Base-by-base conservation (phyloP, 2,329 filamentous ascomycete genomes). In the Aspergillus tanneri region DNA sequence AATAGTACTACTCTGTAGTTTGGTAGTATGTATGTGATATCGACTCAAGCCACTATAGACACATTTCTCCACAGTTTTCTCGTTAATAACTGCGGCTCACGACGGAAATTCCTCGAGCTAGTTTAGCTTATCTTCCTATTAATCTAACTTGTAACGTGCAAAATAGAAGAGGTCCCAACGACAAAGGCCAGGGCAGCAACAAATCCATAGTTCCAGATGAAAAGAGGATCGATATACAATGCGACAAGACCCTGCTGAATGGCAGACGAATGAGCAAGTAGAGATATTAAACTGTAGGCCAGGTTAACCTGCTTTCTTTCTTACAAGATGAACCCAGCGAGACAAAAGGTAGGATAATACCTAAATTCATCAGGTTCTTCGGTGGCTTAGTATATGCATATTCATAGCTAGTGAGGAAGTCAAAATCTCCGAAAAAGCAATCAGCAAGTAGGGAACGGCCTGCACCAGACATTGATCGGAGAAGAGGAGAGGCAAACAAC, bases 311-410 rank as follows among this genome's bases (percentile, higher is more conserved):
- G 16, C 32, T 32, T 43, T 34, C 16, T 25, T n/a, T 7, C 81
- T 21, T 12, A 25, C 14, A 80, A 55, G 88, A 75, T 50, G 83
- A 83, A 21, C 74, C 81, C 76, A 30, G 81, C 85, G 71, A 85
- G 83, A 43, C 87, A 74, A 68, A 81, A 82, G 62, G 87, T 72
- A 27, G 78, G 78, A 65, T n/a, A n/a, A n/a, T 70, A 76, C 36
- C 85, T 27, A 89, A 76, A 7, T 82, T 86, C 61, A 85, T 84
- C 87, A 90, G 90, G 72, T 88, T 89, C 65, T 80, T 82, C 25
- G 87, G 87, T 0, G 86, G 85, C 70, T 88, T 88, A 61, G 83
- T 84, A 72, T 83, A 90, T 24, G 87, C 87, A 58, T 87, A 88
- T 66, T 89, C 86, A 59, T 86, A 81, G 1, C 82, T 83, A 0